Conservation (phyloP, 352 stramenopile genomes). For the Globisporangium radiosum region DNA sequence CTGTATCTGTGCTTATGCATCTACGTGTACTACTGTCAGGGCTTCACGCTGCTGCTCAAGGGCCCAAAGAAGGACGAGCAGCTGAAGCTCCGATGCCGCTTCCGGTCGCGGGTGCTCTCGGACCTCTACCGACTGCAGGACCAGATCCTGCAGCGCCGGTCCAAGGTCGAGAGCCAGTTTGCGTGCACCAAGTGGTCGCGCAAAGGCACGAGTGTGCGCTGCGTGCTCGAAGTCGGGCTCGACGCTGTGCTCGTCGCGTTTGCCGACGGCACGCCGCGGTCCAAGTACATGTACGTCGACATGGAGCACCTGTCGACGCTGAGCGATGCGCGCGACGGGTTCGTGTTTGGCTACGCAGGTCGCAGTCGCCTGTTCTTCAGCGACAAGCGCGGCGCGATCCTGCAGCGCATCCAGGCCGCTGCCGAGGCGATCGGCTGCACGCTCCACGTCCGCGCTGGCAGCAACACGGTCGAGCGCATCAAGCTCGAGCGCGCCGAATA, state of each 20-base stretch:
- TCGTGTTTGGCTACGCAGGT: slow-evolving; percentile 61
- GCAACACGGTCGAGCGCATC: slow-evolving; percentile 30
- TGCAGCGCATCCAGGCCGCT: slow-evolving; percentile 46
- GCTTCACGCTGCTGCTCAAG: slow-evolving; percentile 60
- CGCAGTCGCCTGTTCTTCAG: slow-evolving; percentile 70
- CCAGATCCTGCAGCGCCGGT: slow-evolving; percentile 31
- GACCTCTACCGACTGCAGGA: slow-evolving; percentile 72
- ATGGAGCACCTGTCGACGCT: slow-evolving; percentile 69
- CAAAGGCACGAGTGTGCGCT: slow-evolving; percentile 33
- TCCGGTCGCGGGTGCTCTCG: slow-evolving; percentile 66
- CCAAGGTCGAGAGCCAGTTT: slow-evolving; percentile 30
- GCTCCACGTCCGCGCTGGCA: slow-evolving; percentile 29
- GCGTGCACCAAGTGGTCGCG: slow-evolving; percentile 63
- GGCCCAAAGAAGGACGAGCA: slow-evolving; percentile 82
- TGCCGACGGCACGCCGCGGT: slow-evolving; percentile 37
- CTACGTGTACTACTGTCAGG: neutral
- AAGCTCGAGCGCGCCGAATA: slow-evolving; percentile 40
- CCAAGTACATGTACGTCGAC: slow-evolving; percentile 73
- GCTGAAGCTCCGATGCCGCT: slow-evolving; percentile 72
- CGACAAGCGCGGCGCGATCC: slow-evolving; percentile 42
- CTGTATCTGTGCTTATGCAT: neutral
- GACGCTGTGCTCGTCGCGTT: slow-evolving; percentile 47
- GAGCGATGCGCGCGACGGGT: slow-evolving; percentile 46
- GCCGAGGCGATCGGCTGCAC: slow-evolving; percentile 52
- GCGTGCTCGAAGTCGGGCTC: slow-evolving; percentile 47